phyloP scores from a whole-genome alignment of 768 basidiomycete genomes.

The Mycena latifolia region DNA sequence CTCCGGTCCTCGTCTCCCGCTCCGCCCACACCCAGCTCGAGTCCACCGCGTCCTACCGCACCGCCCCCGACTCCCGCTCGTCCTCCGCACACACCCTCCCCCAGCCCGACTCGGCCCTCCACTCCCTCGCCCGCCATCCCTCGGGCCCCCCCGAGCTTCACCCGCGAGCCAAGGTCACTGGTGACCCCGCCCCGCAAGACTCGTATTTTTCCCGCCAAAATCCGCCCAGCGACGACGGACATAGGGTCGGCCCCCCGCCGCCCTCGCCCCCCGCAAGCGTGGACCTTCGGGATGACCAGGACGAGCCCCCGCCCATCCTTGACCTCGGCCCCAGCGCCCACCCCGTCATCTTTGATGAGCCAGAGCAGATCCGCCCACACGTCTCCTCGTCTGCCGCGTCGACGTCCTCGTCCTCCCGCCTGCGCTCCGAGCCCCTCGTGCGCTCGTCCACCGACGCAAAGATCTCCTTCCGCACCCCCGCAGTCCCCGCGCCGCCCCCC shows the following conservation, averaged over 20 bases:
- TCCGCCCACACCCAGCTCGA: conserved; percentile 41
- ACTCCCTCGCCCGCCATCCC: conserved; percentile 49
- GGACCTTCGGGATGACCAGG: conserved; percentile 40
- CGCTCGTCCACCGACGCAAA: conserved; percentile 67
- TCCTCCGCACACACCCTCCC: conserved; percentile 50
- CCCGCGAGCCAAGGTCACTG: conserved; percentile 62
- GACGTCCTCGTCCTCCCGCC: conserved; percentile 41
- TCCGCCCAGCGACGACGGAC: conserved; percentile 32
- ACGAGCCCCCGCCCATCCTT: conserved; percentile 35
- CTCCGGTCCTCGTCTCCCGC: conserved; percentile 28
- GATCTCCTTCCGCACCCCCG: conserved; percentile 48
- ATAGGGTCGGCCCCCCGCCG: conserved; percentile 44
- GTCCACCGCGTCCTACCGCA: conserved; percentile 51
- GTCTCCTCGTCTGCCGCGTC: conserved; percentile 34
- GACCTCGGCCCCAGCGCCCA: conserved; percentile 21
- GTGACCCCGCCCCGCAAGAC: conserved; percentile 55
- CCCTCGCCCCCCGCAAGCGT: conserved; percentile 51
- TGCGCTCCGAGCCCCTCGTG: conserved; percentile 48
- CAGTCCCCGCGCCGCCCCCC: conserved; percentile 18
- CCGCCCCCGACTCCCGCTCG: conserved; percentile 50
- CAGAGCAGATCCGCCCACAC: conserved; percentile 39
- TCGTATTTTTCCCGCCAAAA: conserved; percentile 48
- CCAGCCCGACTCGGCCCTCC: conserved; percentile 29
- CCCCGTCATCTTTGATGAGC: conserved; percentile 50
- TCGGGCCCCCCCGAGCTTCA: conserved; percentile 61